Conservation (phyloP, 305 asterid genomes). For the Rubia balearica region DNA sequence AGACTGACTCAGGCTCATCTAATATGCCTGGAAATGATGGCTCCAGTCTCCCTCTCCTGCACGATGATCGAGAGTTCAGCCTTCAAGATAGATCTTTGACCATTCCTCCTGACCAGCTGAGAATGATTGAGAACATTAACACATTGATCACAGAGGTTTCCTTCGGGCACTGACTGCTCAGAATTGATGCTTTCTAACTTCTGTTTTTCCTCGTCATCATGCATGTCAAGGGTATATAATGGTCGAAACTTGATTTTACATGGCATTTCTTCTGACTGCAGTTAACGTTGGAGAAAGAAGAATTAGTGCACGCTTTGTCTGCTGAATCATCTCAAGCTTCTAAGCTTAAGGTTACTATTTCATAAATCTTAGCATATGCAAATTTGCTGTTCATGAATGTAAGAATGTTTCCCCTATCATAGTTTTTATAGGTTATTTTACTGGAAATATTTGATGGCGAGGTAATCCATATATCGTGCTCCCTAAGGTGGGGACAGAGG, state of each 20-base stretch:
- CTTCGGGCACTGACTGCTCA: slow-evolving; percentile 5
- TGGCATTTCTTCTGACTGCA: slow-evolving; percentile 22
- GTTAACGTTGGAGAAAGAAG: slow-evolving; percentile 87
- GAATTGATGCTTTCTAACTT: slow-evolving; percentile 1
- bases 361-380: neutral
- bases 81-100: slow-evolving; percentile 44
- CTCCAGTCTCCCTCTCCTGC: slow-evolving; percentile 35
- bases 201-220: neutral
- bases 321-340: slow-evolving; percentile 72
- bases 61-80: slow-evolving; percentile 39
- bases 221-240: neutral
- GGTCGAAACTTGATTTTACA: neutral
- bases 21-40: slow-evolving; percentile 33
- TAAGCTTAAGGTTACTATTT: slow-evolving; percentile 64
- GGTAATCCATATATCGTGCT: too few relatives aligned
- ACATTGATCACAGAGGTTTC: slow-evolving; percentile 77
- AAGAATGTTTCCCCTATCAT: neutral
- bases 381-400: neutral
- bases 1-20: slow-evolving; percentile 27
- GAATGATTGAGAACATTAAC: slow-evolving; percentile 72
- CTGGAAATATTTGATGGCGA: too few relatives aligned
- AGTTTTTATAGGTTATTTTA: too few relatives aligned
- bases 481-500: too few relatives aligned
- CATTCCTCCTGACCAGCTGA: slow-evolving; percentile 85
- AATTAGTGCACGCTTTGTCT: slow-evolving; percentile 68